Base-by-base conservation (phyloP, 805 yeast species). In the Zygotorulaspora chibaensis region DNA sequence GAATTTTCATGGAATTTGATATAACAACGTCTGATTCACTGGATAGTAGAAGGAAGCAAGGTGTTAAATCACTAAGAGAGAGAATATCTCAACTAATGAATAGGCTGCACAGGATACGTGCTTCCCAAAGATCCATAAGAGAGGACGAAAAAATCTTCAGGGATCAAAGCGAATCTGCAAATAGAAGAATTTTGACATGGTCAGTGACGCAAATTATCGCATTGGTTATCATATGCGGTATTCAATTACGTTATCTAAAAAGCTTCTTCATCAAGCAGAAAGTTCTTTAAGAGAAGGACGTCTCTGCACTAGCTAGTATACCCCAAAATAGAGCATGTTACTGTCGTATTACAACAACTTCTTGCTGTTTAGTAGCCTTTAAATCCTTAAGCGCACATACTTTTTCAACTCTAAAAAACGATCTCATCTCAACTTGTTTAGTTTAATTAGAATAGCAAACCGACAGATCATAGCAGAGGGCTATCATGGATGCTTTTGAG, bases 211-310 rank as follows among this genome's bases (percentile, higher is more conserved):
- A 89, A 69, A 62, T 86, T 38, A 20, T 79, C 17, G 87, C 84
- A 1, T 73, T 89, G 55, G 73, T 77, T 8, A 77, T 72, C 12
- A 81, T 90, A 8, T 85, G 96, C 57, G 74, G 73, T 34, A 79
- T 86, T 75, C 96, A 89, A 69, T 68, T 89, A 63, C 74, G 75
- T 44, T 89, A 85, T 59, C 75, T 89, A 68, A 84, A 84, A 68
- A 68, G 81, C 35, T 87, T 88, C 77, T 88, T 88, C 63, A 83
- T 87, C 50, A 88, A 87, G 69, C 95, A 88, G 63, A 89, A 89
- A 70, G 79, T 87, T 48, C 82, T 88, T 15, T 87, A 71, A 66
- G 8, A 10, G 16, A 31, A 16, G 12, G 15, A 17, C 38, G 26
- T 11, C 13, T 20, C 25, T 20, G 25, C 25, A 20, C 7, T 7